Evolutionary conservation across 176 grass and related monocot genomes (phyloP).

Genomic region (Olyra latifolia): DNA sequence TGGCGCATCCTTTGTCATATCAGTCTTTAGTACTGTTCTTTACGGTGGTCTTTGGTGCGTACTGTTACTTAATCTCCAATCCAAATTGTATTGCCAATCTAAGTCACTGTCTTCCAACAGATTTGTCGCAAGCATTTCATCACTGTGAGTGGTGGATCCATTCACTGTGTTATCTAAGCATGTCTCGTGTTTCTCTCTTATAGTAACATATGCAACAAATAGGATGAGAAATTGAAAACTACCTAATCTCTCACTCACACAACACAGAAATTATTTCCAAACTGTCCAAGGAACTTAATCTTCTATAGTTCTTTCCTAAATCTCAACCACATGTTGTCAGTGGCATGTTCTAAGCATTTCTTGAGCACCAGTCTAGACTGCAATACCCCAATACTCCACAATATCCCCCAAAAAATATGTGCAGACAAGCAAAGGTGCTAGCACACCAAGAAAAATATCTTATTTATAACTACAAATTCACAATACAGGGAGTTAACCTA

Average conservation of each 20-base stretch:
- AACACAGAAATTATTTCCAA: not conserved
- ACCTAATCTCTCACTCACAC: not conserved
- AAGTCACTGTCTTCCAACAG: not conserved
- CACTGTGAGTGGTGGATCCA: not conserved
- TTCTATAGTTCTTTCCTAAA: not conserved
- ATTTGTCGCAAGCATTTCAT: not conserved
- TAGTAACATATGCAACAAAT: not conserved
- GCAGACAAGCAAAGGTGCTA: not conserved
- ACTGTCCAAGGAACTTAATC: not conserved
- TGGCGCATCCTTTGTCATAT: not conserved
- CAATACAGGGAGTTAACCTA: not conserved
- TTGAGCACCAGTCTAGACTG: not conserved
- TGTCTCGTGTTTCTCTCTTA: constrained; percentile 12
- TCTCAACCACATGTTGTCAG: not conserved
- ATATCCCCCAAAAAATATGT: not conserved
- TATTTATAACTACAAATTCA: constrained; percentile 6
- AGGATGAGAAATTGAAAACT: not conserved
- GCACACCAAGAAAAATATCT: not conserved
- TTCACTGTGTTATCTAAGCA: not conserved
- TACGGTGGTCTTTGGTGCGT: not conserved
- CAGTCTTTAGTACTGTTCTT: not conserved
- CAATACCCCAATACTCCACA: not conserved
- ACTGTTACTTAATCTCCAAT: constrained; percentile 11
- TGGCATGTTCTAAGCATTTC: not conserved
- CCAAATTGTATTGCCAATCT: not conserved